Evolutionary conservation across 2,329 filamentous ascomycete species (phyloP).

Genomic region (Cladosporium sp.): DNA sequence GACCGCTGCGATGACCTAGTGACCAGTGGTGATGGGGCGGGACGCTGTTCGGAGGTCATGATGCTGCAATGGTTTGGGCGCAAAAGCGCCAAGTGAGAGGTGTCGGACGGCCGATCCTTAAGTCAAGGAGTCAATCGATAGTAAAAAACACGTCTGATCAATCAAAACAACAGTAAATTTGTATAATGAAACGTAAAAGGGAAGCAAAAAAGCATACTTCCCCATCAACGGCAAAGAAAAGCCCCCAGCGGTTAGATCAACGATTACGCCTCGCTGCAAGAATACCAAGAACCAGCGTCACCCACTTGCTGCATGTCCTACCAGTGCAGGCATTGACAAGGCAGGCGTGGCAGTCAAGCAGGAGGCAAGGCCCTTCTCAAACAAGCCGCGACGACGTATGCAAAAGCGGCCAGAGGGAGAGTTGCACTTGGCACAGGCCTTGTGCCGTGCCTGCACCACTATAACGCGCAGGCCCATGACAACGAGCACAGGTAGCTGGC

Average conservation of each 20-base stretch:
- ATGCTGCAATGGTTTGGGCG: background rate
- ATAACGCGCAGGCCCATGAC: background rate
- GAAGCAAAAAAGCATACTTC: background rate
- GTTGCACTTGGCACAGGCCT: background rate
- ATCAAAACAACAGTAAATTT: too few relatives aligned
- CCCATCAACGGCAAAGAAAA: background rate
- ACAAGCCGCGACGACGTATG: too few relatives aligned
- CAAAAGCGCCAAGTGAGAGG: background rate
- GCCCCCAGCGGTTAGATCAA: background rate
- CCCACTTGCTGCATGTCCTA: background rate
- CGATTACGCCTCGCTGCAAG: conserved; percentile 1
- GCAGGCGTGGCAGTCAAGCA: too few relatives aligned
- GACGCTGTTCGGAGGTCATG: conserved; percentile 5
- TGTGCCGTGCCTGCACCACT: background rate
- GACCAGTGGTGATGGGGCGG: conserved; percentile 1
- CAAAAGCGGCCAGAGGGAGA: too few relatives aligned
- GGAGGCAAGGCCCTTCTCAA: too few relatives aligned
- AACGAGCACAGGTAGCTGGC: background rate
- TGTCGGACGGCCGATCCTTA: background rate
- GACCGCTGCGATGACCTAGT: background rate
- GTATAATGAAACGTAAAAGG: too few relatives aligned
- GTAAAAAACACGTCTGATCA: too few relatives aligned
- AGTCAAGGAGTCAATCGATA: background rate
- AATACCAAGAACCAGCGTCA: background rate
- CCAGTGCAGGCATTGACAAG: background rate